Evolutionary conservation across 2,329 filamentous ascomycete species (phyloP).

Genomic region (Helotiales sp.): DNA sequence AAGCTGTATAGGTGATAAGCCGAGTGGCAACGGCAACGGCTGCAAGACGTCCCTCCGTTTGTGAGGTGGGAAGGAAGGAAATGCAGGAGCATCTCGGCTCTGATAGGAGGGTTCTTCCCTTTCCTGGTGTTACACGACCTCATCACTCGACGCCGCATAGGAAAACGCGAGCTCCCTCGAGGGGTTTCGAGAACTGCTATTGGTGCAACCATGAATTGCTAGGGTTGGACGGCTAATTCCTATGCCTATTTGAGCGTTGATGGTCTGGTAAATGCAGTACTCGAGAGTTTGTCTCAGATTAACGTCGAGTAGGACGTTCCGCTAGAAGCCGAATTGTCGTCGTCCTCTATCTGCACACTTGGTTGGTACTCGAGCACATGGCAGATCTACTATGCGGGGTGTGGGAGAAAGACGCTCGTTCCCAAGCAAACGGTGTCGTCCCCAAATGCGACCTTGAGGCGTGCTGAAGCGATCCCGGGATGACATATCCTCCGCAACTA

Average conservation of each 20-base stretch:
- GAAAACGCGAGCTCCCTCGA: constrained; percentile 7
- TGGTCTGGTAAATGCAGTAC: constrained; percentile 7
- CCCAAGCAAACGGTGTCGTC: neutral
- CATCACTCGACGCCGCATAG: constrained; percentile 3
- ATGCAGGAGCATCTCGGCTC: constrained; percentile 3
- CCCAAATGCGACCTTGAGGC: constrained; percentile 5
- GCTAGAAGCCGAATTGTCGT: neutral
- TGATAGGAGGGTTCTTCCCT: neutral
- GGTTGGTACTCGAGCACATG: constrained; percentile 12
- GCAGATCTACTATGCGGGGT: constrained; percentile 7
- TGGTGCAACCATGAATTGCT: neutral
- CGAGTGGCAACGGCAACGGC: neutral
- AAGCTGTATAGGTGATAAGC: constrained; percentile 4
- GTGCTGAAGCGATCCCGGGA: neutral
- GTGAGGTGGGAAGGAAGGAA: neutral
- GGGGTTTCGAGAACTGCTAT: neutral
- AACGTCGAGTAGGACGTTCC: neutral
- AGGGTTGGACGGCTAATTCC: constrained; percentile 4
- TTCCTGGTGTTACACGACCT: constrained; percentile 5
- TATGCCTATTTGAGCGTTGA: neutral
- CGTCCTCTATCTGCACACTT: neutral
- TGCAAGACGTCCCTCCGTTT: constrained; percentile 2
- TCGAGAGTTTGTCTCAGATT: constrained; percentile 16
- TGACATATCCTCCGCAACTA: too few relatives aligned
- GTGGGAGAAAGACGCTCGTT: constrained; percentile 16